Conservation (phyloP, 495 filamentous ascomycete genomes). For the Daldinia grandis region DNA sequence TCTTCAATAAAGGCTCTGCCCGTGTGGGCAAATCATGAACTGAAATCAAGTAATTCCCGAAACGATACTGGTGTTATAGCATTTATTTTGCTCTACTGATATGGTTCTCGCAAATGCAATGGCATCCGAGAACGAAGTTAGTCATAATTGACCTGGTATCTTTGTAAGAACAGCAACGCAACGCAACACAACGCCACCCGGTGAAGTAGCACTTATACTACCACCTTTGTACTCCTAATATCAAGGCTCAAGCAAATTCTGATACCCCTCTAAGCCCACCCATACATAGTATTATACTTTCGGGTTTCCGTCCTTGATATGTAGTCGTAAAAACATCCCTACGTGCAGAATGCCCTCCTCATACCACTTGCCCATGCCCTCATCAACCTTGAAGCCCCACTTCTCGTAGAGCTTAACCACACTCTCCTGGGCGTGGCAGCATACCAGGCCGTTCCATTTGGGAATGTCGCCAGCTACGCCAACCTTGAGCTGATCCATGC, state of each 20-base stretch:
- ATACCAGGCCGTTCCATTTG: slow-evolving; percentile 72
- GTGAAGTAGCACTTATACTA: slow-evolving; percentile 5
- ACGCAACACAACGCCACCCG: slow-evolving; percentile 5
- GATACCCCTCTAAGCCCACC: background rate
- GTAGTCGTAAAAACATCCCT: slow-evolving; percentile 70
- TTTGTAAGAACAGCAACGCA: slow-evolving; percentile 16
- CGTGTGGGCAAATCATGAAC: slow-evolving; percentile 47
- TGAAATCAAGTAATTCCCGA: slow-evolving; percentile 43
- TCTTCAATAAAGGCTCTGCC: slow-evolving; percentile 52
- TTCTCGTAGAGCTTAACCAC: slow-evolving; percentile 67
- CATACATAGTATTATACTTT: slow-evolving; percentile 8
- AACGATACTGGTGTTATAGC: slow-evolving; percentile 27
- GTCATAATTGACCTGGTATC: slow-evolving; percentile 34
- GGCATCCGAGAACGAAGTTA: slow-evolving; percentile 7
- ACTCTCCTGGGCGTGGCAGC: slow-evolving; percentile 75
- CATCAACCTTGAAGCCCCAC: slow-evolving; percentile 76
- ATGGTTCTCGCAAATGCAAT: slow-evolving; percentile 15
- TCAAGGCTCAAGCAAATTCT: background rate
- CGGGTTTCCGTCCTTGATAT: slow-evolving; percentile 24
- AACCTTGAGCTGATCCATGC: slow-evolving; percentile 48
- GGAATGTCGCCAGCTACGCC: slow-evolving; percentile 46
- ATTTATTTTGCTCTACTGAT: slow-evolving; percentile 14
- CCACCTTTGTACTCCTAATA: background rate
- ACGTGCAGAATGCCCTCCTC: slow-evolving; percentile 89
- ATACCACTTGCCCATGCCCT: slow-evolving; percentile 75